Conservation (phyloP, 305 asterid genomes). For the Plantago lanceolata region DNA sequence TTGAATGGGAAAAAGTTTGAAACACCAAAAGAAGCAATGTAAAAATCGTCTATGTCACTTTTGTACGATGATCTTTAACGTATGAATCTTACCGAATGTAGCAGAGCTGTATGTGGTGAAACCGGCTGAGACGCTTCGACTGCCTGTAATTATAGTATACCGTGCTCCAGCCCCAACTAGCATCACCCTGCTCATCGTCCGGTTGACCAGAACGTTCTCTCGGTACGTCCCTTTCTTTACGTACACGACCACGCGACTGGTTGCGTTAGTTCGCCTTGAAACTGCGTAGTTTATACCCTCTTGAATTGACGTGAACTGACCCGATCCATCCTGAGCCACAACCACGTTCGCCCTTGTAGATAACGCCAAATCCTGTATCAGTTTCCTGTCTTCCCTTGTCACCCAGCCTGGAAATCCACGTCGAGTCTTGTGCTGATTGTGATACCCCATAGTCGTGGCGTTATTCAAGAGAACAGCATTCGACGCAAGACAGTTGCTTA, state of each 20-base stretch:
- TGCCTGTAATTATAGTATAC: constrained; percentile 67
- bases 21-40: neutral
- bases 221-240: constrained; percentile 66
- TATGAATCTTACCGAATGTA: constrained; percentile 54
- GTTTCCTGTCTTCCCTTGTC: constrained; percentile 34
- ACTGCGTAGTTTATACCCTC: constrained; percentile 58
- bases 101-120: constrained; percentile 78
- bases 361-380: constrained; percentile 40
- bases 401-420: constrained; percentile 67
- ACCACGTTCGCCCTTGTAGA: constrained; percentile 40
- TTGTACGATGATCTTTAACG: too few species aligned
- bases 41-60: too few species aligned
- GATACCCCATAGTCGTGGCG: constrained; percentile 14
- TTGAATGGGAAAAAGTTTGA: constrained; percentile 8
- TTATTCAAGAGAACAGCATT: constrained; percentile 44
- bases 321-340: constrained; percentile 64
- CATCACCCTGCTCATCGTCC: constrained; percentile 64
- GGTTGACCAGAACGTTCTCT: constrained; percentile 53
- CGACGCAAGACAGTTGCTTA: constrained; percentile 73
- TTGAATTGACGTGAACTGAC: constrained; percentile 57
- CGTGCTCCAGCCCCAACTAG: constrained; percentile 76
- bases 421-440: neutral
- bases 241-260: constrained; percentile 54
- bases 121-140: constrained; percentile 62
- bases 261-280: constrained; percentile 42